Evolutionary conservation across 2,329 filamentous ascomycete species (phyloP).

Genomic region (Ophiostoma piceae): DNA sequence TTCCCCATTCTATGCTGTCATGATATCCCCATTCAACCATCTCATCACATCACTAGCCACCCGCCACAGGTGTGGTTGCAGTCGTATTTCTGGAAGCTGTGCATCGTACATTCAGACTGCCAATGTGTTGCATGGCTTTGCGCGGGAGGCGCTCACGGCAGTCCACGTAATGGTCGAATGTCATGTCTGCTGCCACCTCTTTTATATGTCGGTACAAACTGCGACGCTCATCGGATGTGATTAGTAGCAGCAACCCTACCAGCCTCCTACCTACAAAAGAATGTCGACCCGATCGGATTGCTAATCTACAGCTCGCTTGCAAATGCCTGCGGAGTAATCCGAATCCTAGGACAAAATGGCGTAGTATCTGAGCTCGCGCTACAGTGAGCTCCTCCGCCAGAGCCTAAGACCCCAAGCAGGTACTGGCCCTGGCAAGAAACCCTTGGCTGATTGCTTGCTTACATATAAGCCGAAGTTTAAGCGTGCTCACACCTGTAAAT

Average conservation of each 20-base stretch:
- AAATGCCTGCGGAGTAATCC: conserved; percentile 6
- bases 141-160: conserved; percentile 3
- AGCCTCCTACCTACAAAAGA: not conserved
- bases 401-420: not conserved
- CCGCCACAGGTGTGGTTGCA: conserved; percentile 9
- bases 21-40: conserved; percentile 1
- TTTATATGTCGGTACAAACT: conserved; percentile 4
- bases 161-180: conserved; percentile 5
- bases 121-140: not conserved
- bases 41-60: not conserved
- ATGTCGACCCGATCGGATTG: not conserved
- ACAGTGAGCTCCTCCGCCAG: not conserved
- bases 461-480: conserved; percentile 1
- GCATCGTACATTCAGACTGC: not conserved
- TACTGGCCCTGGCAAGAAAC: not conserved
- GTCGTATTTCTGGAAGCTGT: conserved; percentile 8
- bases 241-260: not conserved
- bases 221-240: not conserved
- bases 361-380: not conserved
- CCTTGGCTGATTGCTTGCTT: not conserved
- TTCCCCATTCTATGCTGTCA: not conserved
- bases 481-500: not conserved
- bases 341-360: not conserved
- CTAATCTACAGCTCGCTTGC: conserved; percentile 11
- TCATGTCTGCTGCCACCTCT: not conserved